A percentile compares a stretch with the other conserved stretches of the same genome.
Conservation (phyloP, 2,329 filamentous ascomycete species). For the Monosporascus cannonballus region DNA sequence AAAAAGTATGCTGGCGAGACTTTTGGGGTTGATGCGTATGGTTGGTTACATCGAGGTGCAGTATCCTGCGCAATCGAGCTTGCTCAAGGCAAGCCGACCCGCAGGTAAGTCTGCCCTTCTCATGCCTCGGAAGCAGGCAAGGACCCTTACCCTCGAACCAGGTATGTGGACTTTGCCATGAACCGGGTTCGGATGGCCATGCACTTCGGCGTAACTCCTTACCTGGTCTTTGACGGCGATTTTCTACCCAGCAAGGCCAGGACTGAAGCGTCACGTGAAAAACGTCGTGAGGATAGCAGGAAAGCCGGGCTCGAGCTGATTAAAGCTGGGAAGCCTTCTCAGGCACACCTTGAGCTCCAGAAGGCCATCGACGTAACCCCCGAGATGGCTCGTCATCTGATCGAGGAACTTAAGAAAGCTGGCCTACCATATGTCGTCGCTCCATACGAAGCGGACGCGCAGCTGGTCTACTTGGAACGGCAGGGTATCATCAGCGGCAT, state of each 20-base stretch:
- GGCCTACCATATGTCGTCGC: constrained; percentile 85
- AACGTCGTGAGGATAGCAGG: constrained; percentile 70
- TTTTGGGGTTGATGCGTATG: constrained; percentile 93
- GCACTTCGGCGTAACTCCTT: constrained; percentile 90
- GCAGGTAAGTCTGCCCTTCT: constrained; percentile 54
- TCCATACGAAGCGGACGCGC: constrained; percentile 96
- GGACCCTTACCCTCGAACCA: constrained; percentile 30
- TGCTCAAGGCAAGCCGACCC: constrained; percentile 80
- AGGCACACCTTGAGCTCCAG: constrained; percentile 82
- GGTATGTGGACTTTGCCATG: constrained; percentile 86
- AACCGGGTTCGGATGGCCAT: constrained; percentile 88
- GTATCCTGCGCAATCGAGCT: constrained; percentile 87
- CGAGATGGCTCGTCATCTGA: constrained; percentile 86
- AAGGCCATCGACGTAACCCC: constrained; percentile 95
- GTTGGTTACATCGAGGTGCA: constrained; percentile 93
- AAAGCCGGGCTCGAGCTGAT: constrained; percentile 71
- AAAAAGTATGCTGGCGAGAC: constrained; percentile 85
- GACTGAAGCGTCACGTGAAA: constrained; percentile 74
- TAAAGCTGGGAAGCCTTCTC: constrained; percentile 70
- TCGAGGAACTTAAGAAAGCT: constrained; percentile 81
- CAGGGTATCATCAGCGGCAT: constrained; percentile 81
- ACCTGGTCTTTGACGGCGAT: constrained; percentile 93
- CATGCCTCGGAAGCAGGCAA: neutral
- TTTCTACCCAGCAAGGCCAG: constrained; percentile 87
- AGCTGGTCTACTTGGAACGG: constrained; percentile 87